These are phyloP conservation scores for Chrysoporthe puriensis DNA, from an alignment of 2,329 filamentous ascomycete species.

Conservation along the genomic window DNA sequence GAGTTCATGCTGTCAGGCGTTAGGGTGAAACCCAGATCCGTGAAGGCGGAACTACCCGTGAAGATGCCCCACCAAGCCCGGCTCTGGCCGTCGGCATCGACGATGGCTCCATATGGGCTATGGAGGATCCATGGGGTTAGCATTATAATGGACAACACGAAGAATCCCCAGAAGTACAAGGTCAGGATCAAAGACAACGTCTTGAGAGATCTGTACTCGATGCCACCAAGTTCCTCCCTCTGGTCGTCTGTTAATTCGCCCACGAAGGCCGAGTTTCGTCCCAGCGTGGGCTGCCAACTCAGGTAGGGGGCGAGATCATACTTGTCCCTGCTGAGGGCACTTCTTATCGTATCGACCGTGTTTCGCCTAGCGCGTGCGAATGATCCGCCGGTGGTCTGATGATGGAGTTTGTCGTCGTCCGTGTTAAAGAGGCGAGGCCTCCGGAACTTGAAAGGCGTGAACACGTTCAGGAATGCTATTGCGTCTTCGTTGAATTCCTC, in stretches of 20 bases:
- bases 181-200: conserved; percentile 79
- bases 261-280: conserved; percentile 89
- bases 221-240: conserved; percentile 91
- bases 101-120: conserved; percentile 64
- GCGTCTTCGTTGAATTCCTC: conserved; percentile 50
- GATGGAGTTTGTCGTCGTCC: conserved; percentile 43
- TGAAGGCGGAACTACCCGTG: conserved; percentile 85
- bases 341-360: conserved; percentile 63
- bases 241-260: conserved; percentile 84
- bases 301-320: conserved; percentile 78
- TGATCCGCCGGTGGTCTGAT: conserved; percentile 40
- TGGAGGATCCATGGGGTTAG: conserved; percentile 80
- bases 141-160: conserved; percentile 73
- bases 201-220: conserved; percentile 92
- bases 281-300: conserved; percentile 90
- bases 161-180: conserved; percentile 82
- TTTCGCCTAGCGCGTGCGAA: conserved; percentile 42
- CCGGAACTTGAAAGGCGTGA: conserved; percentile 38
- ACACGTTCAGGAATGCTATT: conserved; percentile 40
- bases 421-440: conserved; percentile 38
- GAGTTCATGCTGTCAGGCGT: conserved; percentile 94
- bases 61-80: conserved; percentile 92
- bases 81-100: conserved; percentile 64
- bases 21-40: conserved; percentile 90
- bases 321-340: conserved; percentile 57